Conservation (phyloP, 1,139 yeast genomes). For the Ashbya aceris region DNA sequence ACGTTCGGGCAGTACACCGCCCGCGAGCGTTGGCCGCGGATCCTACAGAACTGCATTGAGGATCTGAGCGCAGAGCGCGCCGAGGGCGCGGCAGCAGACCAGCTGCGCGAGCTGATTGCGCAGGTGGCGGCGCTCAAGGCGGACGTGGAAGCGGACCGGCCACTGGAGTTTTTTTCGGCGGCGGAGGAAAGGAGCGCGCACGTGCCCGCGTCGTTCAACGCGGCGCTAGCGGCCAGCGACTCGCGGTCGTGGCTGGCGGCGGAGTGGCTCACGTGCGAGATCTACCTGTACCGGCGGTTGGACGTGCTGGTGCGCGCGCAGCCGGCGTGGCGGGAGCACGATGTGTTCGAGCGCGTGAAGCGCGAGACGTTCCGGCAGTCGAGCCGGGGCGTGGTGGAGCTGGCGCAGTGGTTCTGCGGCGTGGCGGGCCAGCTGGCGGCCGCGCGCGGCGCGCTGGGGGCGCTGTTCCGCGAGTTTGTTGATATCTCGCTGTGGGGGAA, state of each 20-base stretch:
- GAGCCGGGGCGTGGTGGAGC: conserved; percentile 67
- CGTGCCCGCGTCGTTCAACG: conserved; percentile 45
- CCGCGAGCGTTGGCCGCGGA: conserved; percentile 78
- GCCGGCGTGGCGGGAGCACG: conserved; percentile 38
- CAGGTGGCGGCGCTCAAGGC: conserved; percentile 30
- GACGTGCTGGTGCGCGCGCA: conserved; percentile 38
- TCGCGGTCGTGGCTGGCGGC: conserved; percentile 65
- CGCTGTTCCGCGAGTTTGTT: conserved; percentile 66
- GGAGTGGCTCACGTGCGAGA: conserved; percentile 87
- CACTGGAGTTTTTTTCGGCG: conserved; percentile 35
- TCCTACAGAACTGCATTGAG: conserved; percentile 55
- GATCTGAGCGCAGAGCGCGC: conserved; percentile 40
- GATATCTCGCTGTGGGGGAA: conserved; percentile 96
- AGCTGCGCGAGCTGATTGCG: conserved; percentile 16
- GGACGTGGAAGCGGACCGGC: conserved; percentile 31
- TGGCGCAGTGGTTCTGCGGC: conserved; percentile 57
- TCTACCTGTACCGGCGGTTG: conserved; percentile 67
- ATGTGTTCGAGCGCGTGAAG: conserved; percentile 64
- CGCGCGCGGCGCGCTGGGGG: conserved; percentile 36
- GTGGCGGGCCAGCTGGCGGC: conserved; percentile 28
- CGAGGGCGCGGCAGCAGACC: conserved; percentile 15
- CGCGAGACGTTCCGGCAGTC: conserved; percentile 68
- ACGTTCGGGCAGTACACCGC: conserved; percentile 83
- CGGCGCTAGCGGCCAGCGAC: conserved; percentile 31
- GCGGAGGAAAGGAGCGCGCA: conserved; percentile 35